These are phyloP conservation scores for Trichoderma atroviride DNA, from an alignment of 2,329 filamentous ascomycete species.

Conservation along the genomic window DNA sequence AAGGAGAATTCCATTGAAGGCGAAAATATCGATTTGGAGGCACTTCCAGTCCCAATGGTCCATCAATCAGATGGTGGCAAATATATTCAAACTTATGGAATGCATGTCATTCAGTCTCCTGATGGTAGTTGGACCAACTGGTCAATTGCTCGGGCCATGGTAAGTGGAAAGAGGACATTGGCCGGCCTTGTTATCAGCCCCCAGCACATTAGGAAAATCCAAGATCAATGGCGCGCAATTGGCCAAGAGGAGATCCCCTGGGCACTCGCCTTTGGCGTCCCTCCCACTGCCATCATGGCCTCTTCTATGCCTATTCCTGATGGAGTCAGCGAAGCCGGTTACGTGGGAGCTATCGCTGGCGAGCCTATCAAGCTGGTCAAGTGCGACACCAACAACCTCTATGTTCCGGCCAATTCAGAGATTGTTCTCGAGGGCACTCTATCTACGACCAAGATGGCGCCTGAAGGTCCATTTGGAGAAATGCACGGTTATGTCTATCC, in stretches of 20 bases:
- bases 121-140: constrained; percentile 33
- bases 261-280: constrained; percentile 52
- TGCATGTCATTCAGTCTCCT: neutral
- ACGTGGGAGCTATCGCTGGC: constrained; percentile 51
- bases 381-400: constrained; percentile 53
- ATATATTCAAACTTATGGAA: constrained; percentile 7
- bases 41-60: neutral
- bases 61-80: neutral
- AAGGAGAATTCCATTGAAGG: constrained; percentile 13
- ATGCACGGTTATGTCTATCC: constrained; percentile 33
- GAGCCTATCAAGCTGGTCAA: constrained; percentile 51
- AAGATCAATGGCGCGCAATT: constrained; percentile 49
- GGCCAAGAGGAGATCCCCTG: constrained; percentile 50
- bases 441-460: constrained; percentile 46
- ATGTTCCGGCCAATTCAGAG: constrained; percentile 53
- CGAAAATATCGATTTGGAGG: neutral
- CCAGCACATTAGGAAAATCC: constrained; percentile 52
- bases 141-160: constrained; percentile 51
- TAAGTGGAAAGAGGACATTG: constrained; percentile 47
- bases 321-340: constrained; percentile 52
- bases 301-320: constrained; percentile 52
- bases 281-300: constrained; percentile 53
- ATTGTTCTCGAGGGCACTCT: constrained; percentile 55
- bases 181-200: constrained; percentile 47
- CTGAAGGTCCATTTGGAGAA: constrained; percentile 55